Percentiles rank a stretch among this genome's conserved stretches.
phyloP scores from a whole-genome alignment of 306 rosid species.

The Abrus precatorius region DNA sequence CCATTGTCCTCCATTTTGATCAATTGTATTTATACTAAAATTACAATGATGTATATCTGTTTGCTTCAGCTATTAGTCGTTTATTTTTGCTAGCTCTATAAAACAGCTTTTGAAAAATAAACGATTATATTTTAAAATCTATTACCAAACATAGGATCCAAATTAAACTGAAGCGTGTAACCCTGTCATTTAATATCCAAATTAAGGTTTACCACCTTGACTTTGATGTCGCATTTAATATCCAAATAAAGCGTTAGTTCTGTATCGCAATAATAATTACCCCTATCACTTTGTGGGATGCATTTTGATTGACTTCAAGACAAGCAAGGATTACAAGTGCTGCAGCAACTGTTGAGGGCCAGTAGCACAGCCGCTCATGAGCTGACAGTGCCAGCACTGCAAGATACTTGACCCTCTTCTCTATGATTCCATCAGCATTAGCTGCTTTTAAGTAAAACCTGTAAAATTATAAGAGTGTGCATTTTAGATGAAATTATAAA shows the following conservation, averaged over 20 bases:
- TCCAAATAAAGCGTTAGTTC: conserved; percentile 24
- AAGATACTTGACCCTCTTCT: conserved; percentile 77
- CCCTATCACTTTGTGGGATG: conserved; percentile 67
- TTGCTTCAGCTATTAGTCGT: too few relatives aligned
- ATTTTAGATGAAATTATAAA: conserved; percentile 16
- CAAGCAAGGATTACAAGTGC: conserved; percentile 84
- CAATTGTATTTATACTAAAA: neutral
- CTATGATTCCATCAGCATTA: conserved; percentile 69
- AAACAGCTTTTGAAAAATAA: too few relatives aligned
- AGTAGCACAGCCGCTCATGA: conserved; percentile 66
- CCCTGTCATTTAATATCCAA: neutral
- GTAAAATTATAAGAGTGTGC: conserved; percentile 29
- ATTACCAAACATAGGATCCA: neutral
- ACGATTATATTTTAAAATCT: too few relatives aligned
- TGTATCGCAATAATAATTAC: conserved; percentile 51
- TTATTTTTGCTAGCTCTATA: too few relatives aligned
- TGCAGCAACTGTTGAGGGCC: conserved; percentile 98
- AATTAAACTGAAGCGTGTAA: conserved; percentile 27
- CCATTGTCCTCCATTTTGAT: neutral
- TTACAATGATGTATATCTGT: neutral
- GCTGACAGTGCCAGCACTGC: conserved; percentile 73
- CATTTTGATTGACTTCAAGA: conserved; percentile 62
- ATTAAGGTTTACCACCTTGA: neutral
- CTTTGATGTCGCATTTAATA: conserved; percentile 2
- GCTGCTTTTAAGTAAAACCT: conserved; percentile 93